Conservation (phyloP, 495 filamentous ascomycete species). For the Halenospora varia region DNA sequence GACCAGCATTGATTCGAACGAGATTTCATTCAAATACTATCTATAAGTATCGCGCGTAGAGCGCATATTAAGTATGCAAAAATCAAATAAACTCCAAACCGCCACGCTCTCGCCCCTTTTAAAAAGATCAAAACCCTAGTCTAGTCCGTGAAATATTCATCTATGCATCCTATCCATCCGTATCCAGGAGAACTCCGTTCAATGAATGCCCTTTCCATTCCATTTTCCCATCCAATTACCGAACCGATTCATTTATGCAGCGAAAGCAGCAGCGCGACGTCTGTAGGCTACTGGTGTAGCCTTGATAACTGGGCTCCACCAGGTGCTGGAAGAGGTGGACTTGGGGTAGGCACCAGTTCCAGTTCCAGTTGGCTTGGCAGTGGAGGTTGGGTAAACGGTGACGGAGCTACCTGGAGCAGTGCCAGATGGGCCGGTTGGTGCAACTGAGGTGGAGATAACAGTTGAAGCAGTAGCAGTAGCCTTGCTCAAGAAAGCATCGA, state of each 20-base stretch:
- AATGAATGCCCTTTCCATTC: not conserved
- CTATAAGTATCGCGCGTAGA: no score
- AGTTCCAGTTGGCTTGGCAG: not conserved
- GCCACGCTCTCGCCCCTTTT: not conserved
- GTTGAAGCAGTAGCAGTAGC: slow-evolving; percentile 18
- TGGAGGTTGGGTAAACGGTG: not conserved
- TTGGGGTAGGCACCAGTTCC: no score
- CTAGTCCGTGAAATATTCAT: not conserved
- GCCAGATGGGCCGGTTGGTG: not conserved
- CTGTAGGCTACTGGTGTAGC: not conserved
- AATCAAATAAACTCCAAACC: no score
- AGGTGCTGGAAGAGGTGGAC: no score
- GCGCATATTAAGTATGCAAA: no score
- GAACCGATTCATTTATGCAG: not conserved
- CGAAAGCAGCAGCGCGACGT: not conserved
- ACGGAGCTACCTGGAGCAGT: not conserved
- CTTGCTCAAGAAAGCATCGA: slow-evolving; percentile 20
- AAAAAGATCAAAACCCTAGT: not conserved
- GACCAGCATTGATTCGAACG: no score
- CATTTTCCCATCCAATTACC: not conserved
- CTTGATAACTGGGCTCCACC: not conserved
- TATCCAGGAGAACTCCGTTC: not conserved
- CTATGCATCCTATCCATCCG: not conserved
- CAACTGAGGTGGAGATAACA: not conserved
- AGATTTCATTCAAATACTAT: no score